Evolutionary conservation across 1,139 yeast genomes (phyloP).

Genomic region (Hyphopichia pseudoburtonii): DNA sequence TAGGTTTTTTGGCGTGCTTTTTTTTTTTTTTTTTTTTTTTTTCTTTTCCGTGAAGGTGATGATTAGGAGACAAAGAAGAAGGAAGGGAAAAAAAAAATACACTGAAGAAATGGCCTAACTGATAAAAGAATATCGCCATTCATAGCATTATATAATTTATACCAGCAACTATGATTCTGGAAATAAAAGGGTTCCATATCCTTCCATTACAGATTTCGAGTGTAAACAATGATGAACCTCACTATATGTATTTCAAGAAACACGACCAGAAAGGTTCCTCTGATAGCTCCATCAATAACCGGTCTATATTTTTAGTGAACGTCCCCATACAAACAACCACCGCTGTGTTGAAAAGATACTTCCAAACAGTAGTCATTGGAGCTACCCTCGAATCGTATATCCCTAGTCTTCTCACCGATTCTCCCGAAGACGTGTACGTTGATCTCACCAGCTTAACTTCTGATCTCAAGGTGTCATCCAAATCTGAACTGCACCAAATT

Average conservation of each 20-base stretch:
- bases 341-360: slow-evolving; percentile 53
- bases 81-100: no score
- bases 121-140: no score
- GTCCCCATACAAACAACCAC: slow-evolving; percentile 64
- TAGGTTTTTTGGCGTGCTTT: no score
- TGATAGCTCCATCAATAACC: slow-evolving; percentile 18
- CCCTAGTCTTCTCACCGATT: slow-evolving; percentile 37
- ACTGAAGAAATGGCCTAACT: no score
- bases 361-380: slow-evolving; percentile 60
- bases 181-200: slow-evolving; percentile 57
- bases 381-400: slow-evolving; percentile 56
- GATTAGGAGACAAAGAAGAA: no score
- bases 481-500: slow-evolving; percentile 20
- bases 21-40: no score
- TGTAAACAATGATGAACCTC: slow-evolving; percentile 23
- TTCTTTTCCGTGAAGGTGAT: no score
- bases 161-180: slow-evolving; percentile 20
- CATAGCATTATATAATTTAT: no score
- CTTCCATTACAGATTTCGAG: slow-evolving; percentile 45
- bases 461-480: slow-evolving; percentile 45
- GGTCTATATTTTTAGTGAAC: slow-evolving; percentile 72
- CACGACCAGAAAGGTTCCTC: slow-evolving; percentile 46
- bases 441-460: slow-evolving; percentile 62
- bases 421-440: slow-evolving; percentile 53
- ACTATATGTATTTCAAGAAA: slow-evolving; percentile 61